Percentiles rank a stretch among this genome's conserved stretches.
phyloP scores from a whole-genome alignment of 2,329 filamentous ascomycete species.

The Coniochaeta hoffmannii region DNA sequence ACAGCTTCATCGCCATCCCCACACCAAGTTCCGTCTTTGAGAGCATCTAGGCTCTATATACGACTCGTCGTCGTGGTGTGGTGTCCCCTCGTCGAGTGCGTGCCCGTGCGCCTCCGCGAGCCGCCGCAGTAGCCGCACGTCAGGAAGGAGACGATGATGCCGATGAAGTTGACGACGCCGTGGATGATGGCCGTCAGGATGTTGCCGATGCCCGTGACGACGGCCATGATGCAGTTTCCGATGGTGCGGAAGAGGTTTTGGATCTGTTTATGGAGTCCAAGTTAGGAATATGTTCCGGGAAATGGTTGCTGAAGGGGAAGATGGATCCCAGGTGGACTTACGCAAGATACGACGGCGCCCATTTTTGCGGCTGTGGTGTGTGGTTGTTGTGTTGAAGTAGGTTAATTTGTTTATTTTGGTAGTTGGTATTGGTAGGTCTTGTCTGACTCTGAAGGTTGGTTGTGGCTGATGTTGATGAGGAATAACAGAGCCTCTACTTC shows the following conservation, averaged over 20 bases:
- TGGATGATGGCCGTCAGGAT: conserved; percentile 61
- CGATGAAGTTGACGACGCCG: conserved; percentile 57
- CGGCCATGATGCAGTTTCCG: conserved; percentile 58
- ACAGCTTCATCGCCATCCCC: too few relatives aligned
- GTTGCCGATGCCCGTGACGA: conserved; percentile 58
- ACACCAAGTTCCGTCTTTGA: too few relatives aligned
- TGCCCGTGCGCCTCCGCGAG: conserved; percentile 11
- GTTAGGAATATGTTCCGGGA: conserved; percentile 14
- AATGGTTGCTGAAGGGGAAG: background rate
- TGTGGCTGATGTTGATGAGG: background rate
- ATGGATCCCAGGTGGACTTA: conserved; percentile 39
- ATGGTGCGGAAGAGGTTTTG: conserved; percentile 54
- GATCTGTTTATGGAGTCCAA: conserved; percentile 35
- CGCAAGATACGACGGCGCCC: conserved; percentile 79
- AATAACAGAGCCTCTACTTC: background rate
- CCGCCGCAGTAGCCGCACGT: conserved; percentile 42
- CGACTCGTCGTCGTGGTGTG: conserved; percentile 10
- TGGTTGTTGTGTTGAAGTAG: background rate
- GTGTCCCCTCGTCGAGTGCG: conserved; percentile 11
- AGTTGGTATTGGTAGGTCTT: background rate
- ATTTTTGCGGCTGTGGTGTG: conserved; percentile 40
- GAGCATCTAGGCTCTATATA: too few relatives aligned
- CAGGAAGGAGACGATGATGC: conserved; percentile 60
- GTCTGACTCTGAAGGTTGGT: background rate
- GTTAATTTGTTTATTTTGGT: conserved; percentile 2